Percentiles rank a stretch among this genome's conserved stretches.
Conservation (phyloP, 2,329 filamentous ascomycete species). For the Fusarium verticillioides region DNA sequence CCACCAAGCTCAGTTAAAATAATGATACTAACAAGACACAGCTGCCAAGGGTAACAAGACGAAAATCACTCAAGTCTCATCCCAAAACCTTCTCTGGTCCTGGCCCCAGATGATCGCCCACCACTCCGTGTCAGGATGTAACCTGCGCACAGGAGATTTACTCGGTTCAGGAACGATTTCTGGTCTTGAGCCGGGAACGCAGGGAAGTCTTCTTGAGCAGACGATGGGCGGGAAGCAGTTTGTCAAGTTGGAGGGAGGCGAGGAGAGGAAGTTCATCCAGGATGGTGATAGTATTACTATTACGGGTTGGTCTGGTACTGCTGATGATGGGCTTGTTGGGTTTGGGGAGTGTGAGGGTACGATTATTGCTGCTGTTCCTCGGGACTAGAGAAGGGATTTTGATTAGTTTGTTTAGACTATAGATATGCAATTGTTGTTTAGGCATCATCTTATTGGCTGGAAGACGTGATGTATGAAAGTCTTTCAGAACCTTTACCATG, state of each 20-base stretch:
- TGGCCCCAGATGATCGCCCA: constrained; percentile 88
- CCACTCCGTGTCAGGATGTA: constrained; percentile 81
- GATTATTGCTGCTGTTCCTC: neutral
- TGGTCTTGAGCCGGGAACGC: constrained; percentile 70
- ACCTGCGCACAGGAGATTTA: constrained; percentile 77
- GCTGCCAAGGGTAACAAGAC: constrained; percentile 48
- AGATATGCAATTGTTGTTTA: neutral
- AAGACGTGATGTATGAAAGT: fast-evolving
- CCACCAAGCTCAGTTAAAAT: fast-evolving
- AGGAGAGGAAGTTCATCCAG: constrained; percentile 48
- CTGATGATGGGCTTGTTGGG: constrained; percentile 25
- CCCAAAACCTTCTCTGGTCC: constrained; percentile 73
- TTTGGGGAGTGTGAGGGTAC: constrained; percentile 36
- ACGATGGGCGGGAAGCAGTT: constrained; percentile 74
- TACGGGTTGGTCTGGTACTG: constrained; percentile 25
- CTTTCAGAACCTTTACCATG: fast-evolving
- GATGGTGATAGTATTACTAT: constrained; percentile 37
- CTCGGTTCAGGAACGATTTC: constrained; percentile 81
- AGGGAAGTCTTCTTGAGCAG: constrained; percentile 79
- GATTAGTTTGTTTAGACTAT: neutral
- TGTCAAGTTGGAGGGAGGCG: constrained; percentile 72
- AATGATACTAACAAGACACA: neutral
- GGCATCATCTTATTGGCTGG: fast-evolving
- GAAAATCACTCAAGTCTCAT: constrained; percentile 41
- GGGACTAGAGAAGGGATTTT: neutral